These are phyloP conservation scores for Akanthomyces lecanii DNA, from an alignment of 2,329 filamentous ascomycete genomes.

Conservation along the genomic window DNA sequence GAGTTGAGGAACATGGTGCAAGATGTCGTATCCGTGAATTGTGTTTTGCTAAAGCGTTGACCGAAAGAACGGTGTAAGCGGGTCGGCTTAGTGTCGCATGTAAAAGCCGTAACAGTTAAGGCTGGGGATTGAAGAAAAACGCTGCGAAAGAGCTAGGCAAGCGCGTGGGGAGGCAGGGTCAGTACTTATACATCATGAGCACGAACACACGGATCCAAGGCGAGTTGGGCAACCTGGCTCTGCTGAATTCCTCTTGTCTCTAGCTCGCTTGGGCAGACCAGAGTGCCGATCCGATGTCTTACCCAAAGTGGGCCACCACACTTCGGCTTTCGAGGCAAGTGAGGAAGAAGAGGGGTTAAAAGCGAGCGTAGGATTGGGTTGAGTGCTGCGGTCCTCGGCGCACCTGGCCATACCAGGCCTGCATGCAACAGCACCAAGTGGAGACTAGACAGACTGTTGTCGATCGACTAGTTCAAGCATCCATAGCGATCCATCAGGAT, in stretches of 20 bases:
- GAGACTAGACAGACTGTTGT: neutral
- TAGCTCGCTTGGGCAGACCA: slow-evolving; percentile 10
- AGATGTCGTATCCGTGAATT: too few species aligned
- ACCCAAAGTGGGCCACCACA: slow-evolving; percentile 5
- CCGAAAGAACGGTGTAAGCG: neutral
- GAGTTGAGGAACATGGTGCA: neutral
- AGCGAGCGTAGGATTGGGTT: slow-evolving; percentile 2
- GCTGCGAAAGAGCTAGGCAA: neutral
- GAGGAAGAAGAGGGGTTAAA: neutral
- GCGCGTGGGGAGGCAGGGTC: neutral
- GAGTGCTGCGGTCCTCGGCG: slow-evolving; percentile 14
- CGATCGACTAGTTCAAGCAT: slow-evolving; percentile 3
- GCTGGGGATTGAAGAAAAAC: neutral
- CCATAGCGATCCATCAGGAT: neutral
- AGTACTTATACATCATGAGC: slow-evolving; percentile 8
- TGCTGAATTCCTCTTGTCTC: neutral
- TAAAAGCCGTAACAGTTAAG: neutral
- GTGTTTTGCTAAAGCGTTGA: neutral
- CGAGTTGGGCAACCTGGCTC: neutral
- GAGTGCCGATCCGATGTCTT: slow-evolving; percentile 17
- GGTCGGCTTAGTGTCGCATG: neutral
- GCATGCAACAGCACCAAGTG: slow-evolving; percentile 5
- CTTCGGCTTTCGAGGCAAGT: slow-evolving; percentile 12
- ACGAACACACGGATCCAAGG: neutral
- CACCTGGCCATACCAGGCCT: neutral